These are phyloP conservation scores for Mariannaea sp. DNA, from an alignment of 2,329 filamentous ascomycete genomes.

Conservation along the genomic window DNA sequence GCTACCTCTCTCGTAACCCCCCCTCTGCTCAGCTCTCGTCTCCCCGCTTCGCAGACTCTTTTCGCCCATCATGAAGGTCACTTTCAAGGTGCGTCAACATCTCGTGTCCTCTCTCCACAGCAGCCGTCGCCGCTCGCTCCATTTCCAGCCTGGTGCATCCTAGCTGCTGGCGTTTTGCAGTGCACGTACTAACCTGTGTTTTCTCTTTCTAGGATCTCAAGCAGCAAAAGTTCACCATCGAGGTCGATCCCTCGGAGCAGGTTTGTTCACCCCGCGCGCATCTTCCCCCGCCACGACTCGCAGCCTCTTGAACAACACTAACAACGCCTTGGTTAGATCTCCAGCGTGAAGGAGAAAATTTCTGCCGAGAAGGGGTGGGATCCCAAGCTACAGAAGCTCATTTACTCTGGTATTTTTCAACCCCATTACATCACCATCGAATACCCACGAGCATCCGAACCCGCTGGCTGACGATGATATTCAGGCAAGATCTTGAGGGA, in stretches of 20 bases:
- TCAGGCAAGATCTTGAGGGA: constrained; percentile 98
- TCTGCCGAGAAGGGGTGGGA: constrained; percentile 93
- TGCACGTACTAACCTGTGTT: constrained; percentile 16
- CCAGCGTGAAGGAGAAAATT: constrained; percentile 90
- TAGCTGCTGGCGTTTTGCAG: neutral
- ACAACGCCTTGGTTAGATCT: constrained; percentile 64
- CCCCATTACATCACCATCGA: constrained; percentile 3
- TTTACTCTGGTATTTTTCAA: constrained; percentile 89
- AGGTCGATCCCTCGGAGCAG: constrained; percentile 89
- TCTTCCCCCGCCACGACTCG: constrained; percentile 27
- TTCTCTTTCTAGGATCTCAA: constrained; percentile 77
- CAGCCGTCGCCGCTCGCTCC: neutral
- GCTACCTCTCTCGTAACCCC: constrained; percentile 1
- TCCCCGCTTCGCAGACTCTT: constrained; percentile 37
- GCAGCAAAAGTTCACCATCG: constrained; percentile 97
- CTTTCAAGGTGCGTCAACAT: constrained; percentile 60
- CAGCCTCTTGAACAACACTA: constrained; percentile 19
- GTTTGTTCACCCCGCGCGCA: constrained; percentile 61
- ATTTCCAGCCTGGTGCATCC: neutral
- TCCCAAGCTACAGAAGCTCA: constrained; percentile 87
- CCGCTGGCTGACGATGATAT: constrained; percentile 28
- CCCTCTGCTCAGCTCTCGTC: constrained; percentile 25
- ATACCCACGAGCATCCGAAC: constrained; percentile 18
- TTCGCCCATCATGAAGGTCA: constrained; percentile 68
- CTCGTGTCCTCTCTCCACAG: constrained; percentile 3